Conservation (phyloP, 2,329 filamentous ascomycete species). For the Verticillium alfalfae region DNA sequence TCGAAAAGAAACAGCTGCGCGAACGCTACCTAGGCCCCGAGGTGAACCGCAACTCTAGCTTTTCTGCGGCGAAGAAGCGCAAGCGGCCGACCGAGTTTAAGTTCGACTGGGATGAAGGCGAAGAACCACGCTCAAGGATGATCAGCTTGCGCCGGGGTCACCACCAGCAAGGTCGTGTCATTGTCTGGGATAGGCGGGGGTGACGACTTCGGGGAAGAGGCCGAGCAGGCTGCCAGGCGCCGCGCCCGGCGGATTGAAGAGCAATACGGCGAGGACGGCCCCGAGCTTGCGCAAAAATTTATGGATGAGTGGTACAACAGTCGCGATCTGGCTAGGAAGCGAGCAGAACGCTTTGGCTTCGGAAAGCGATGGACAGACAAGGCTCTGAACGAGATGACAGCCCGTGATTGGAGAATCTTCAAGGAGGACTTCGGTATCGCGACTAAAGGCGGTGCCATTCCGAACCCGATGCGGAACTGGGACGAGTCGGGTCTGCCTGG, state of each 20-base stretch:
- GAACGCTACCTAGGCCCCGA: slow-evolving; percentile 90
- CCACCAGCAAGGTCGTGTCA: slow-evolving; percentile 19
- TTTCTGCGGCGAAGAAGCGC: slow-evolving; percentile 94
- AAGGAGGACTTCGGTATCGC: slow-evolving; percentile 98
- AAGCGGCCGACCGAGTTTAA: slow-evolving; percentile 91
- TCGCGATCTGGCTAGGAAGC: slow-evolving; percentile 61
- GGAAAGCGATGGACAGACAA: slow-evolving; percentile 98
- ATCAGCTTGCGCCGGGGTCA: slow-evolving; percentile 60
- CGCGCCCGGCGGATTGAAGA: slow-evolving; percentile 67
- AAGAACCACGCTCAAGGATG: slow-evolving; percentile 85
- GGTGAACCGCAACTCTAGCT: slow-evolving; percentile 73
- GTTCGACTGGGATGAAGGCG: slow-evolving; percentile 94
- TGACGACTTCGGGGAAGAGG: slow-evolving; percentile 46
- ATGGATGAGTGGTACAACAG: slow-evolving; percentile 73
- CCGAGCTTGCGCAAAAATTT: slow-evolving; percentile 69
- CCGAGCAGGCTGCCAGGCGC: slow-evolving; percentile 48
- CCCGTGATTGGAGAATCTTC: slow-evolving; percentile 98
- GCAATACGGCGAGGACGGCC: slow-evolving; percentile 70
- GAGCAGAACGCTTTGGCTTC: slow-evolving; percentile 66
- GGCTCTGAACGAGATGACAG: slow-evolving; percentile 85
- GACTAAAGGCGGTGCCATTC: slow-evolving; percentile 86
- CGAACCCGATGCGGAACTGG: slow-evolving; percentile 96
- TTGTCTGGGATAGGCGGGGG: slow-evolving; percentile 42
- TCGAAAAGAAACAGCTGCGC: slow-evolving; percentile 69
- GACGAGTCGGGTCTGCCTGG: slow-evolving; percentile 75